Percentiles rank a stretch among this genome's conserved stretches.
Conservation (phyloP, 176 grass and related monocot genomes). For the Microstegium vimineum region DNA sequence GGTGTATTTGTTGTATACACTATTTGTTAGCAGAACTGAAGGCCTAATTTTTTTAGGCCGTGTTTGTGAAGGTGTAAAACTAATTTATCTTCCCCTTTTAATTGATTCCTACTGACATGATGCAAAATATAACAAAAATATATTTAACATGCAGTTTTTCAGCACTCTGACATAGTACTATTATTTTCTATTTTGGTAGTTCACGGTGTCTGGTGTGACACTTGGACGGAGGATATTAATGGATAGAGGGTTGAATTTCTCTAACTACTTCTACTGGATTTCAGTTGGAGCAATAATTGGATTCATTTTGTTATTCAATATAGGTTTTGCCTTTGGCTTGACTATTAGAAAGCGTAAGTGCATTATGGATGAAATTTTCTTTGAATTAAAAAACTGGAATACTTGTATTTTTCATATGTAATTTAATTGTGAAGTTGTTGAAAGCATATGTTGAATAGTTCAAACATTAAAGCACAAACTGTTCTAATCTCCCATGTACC, state of each 20-base stretch:
- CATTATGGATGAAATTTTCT: neutral
- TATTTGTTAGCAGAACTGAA: neutral
- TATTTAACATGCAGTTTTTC: neutral
- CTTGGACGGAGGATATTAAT: slow-evolving; percentile 53
- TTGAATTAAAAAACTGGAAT: neutral
- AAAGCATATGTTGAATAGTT: neutral
- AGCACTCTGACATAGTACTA: neutral
- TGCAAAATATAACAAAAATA: neutral
- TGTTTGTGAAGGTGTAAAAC: neutral
- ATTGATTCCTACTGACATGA: neutral
- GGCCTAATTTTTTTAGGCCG: neutral
- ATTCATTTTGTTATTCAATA: slow-evolving; percentile 60
- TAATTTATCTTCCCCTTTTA: neutral
- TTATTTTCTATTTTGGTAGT: slow-evolving; percentile 21
- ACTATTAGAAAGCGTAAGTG: slow-evolving; percentile 60
- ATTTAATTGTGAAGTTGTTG: neutral
- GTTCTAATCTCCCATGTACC: neutral
- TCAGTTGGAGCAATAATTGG: slow-evolving; percentile 66
- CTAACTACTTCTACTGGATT: slow-evolving; percentile 71
- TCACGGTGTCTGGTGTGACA: slow-evolving; percentile 35
- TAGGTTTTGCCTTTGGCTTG: slow-evolving; percentile 57
- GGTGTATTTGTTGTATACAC: neutral
- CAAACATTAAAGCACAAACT: neutral
- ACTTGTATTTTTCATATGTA: neutral
- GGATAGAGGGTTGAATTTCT: slow-evolving; percentile 60